Base-by-base conservation (phyloP, 768 basidiomycete species). In the Naematelia encephala region DNA sequence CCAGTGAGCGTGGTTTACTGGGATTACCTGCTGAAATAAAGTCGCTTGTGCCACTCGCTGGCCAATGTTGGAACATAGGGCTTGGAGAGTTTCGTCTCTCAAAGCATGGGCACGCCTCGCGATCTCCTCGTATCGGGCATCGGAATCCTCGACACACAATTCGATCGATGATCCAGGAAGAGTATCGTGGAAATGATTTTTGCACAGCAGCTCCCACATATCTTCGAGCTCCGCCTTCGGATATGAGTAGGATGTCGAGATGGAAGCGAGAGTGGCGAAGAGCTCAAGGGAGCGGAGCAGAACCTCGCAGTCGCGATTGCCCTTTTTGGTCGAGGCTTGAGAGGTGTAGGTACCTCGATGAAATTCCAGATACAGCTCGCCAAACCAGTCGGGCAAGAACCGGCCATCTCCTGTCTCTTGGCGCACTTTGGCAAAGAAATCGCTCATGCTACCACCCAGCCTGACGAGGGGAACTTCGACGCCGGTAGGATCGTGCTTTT, bases 241-340 rank as follows among this genome's bases (percentile, higher is more conserved):
- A 72, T 93, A 94, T 0, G 79, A 72, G 68, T 91, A 97, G 5
- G 21, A 44, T 22, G 54, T 68, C 16, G 14, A 8, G 70, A 65
- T 76, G 0, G 89, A 90, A 0, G 93, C 90, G 16, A 97, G 72
- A 0, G 93, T 94, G 0, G 89, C 83, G 16, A 89, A 76, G 64
- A 86, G 85, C 87, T 98, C 94, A 12, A 62, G 8, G 63, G 97
- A 92, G 27, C 90, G 83, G 54, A 98, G 78, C 22, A 96, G 79
- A 54, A 91, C 88, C 78, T 98, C 94, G 16, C 88, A 86, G 69
- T 94, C 89, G 39, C 94, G 81, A 74, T 98, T 98, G 3, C 91
- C 91, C 74, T 87, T 91, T 82, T 97, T 97, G 80, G 93, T 94
- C 2, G 87, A 88, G 82, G 90, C 89, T 77, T 97, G 93, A 1